phyloP scores from a whole-genome alignment of 2,329 filamentous ascomycete genomes.

The Mollisiaceae sp. region DNA sequence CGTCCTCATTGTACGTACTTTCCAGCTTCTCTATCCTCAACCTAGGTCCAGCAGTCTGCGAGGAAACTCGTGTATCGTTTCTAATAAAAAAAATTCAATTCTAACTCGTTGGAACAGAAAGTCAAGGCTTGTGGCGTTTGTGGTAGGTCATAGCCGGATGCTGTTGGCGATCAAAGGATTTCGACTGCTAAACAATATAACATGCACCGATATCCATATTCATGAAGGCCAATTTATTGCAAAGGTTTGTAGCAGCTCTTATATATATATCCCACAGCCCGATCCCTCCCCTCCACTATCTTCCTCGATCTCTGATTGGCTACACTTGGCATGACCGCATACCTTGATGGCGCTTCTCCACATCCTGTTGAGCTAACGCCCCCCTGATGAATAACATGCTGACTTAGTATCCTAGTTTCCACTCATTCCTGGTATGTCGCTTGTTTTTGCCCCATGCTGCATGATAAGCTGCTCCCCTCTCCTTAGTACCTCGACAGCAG shows the following conservation, averaged over 20 bases:
- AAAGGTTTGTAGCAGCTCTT: conserved; percentile 47
- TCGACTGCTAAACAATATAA: conserved; percentile 15
- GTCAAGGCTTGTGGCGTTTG: conserved; percentile 72
- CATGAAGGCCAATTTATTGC: conserved; percentile 72
- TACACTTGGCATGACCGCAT: neutral
- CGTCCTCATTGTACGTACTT: conserved; percentile 46
- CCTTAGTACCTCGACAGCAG: neutral
- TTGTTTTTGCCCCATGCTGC: neutral
- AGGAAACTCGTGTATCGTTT: neutral
- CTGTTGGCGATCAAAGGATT: conserved; percentile 40
- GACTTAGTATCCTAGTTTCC: conserved; percentile 60
- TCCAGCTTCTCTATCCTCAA: neutral
- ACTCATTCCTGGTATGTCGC: conserved; percentile 58
- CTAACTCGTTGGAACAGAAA: conserved; percentile 45
- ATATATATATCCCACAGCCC: conserved; percentile 25
- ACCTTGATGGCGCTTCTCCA: conserved; percentile 35
- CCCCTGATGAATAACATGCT: conserved; percentile 21
- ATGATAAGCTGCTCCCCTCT: neutral
- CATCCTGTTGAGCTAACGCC: conserved; percentile 13
- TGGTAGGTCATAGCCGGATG: conserved; percentile 54
- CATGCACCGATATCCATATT: conserved; percentile 56
- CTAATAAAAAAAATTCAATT: neutral
- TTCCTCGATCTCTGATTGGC: conserved; percentile 18
- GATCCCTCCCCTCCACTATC: conserved; percentile 22
- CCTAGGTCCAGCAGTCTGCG: neutral